These are phyloP conservation scores for Karstenula rhodostoma DNA, from an alignment of 2,329 filamentous ascomycete species.

Conservation along the genomic window DNA sequence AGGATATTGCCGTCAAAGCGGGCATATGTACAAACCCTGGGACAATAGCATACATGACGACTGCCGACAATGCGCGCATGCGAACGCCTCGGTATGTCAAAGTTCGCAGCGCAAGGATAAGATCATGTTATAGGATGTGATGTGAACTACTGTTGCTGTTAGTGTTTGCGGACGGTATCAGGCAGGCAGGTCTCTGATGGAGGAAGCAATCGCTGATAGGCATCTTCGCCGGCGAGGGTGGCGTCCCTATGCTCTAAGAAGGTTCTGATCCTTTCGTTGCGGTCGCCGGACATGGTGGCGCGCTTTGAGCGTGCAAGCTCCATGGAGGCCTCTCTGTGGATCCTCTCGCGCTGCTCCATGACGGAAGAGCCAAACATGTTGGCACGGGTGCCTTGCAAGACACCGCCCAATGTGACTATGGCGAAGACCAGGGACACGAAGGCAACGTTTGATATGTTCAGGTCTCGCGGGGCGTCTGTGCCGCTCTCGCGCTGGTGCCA, in stretches of 20 bases:
- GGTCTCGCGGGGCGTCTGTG: constrained; percentile 53
- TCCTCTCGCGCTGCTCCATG: constrained; percentile 70
- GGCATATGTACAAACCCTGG: constrained; percentile 27
- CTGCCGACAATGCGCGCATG: constrained; percentile 27
- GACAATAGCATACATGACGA: constrained; percentile 32
- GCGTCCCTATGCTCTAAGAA: constrained; percentile 70
- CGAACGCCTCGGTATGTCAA: not conserved
- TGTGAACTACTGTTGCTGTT: constrained; percentile 11
- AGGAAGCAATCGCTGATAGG: constrained; percentile 55
- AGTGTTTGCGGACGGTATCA: constrained; percentile 48
- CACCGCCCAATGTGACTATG: constrained; percentile 72
- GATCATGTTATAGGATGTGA: constrained; percentile 8
- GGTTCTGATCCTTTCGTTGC: constrained; percentile 70
- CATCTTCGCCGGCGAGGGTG: constrained; percentile 53
- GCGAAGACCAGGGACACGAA: constrained; percentile 78
- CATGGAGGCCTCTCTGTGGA: constrained; percentile 72
- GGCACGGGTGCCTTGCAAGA: constrained; percentile 76
- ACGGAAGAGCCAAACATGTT: constrained; percentile 68
- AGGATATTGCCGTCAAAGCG: constrained; percentile 24
- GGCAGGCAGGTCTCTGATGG: constrained; percentile 57
- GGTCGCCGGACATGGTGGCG: constrained; percentile 58
- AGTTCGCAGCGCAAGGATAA: constrained; percentile 12
- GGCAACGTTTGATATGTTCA: constrained; percentile 79
- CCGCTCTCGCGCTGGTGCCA: constrained; percentile 46
- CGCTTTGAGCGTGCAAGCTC: constrained; percentile 65